These are phyloP conservation scores for Saturnispora bothae DNA, from an alignment of 805 yeast species.

Conservation along the genomic window DNA sequence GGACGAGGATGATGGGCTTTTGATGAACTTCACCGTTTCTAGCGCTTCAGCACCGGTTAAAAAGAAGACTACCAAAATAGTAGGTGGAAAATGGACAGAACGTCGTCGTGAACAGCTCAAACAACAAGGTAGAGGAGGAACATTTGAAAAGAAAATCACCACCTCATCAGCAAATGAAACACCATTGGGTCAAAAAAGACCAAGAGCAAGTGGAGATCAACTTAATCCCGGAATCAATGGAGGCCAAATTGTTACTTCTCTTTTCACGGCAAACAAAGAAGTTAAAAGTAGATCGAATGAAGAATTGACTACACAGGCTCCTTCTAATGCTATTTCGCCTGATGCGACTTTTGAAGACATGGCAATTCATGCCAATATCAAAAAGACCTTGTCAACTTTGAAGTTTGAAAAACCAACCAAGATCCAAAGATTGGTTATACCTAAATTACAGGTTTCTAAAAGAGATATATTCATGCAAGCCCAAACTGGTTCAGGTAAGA, in stretches of 20 bases:
- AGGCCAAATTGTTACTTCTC: conserved; percentile 66
- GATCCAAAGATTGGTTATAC: conserved; percentile 75
- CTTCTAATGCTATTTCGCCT: conserved; percentile 79
- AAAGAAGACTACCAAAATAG: conserved; percentile 28
- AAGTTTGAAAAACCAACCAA: conserved; percentile 63
- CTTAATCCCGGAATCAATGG: background rate
- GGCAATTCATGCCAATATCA: conserved; percentile 49
- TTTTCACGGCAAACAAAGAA: conserved; percentile 65
- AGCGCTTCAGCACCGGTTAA: conserved; percentile 14
- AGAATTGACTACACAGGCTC: conserved; percentile 26
- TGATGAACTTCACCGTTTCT: conserved; percentile 55
- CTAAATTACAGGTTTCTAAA: conserved; percentile 32
- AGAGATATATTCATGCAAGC: conserved; percentile 84
- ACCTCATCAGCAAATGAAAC: conserved; percentile 10
- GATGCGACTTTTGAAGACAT: conserved; percentile 50
- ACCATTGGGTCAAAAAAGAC: conserved; percentile 8
- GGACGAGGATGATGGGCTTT: conserved; percentile 51
- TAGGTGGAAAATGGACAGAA: conserved; percentile 79
- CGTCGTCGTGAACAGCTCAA: conserved; percentile 52
- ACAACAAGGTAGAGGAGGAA: conserved; percentile 33
- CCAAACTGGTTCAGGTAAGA: conserved; percentile 98
- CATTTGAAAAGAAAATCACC: conserved; percentile 5
- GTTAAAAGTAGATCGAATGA: conserved; percentile 30
- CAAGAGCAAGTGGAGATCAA: conserved; percentile 1
- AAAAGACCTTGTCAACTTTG: conserved; percentile 46